Conservation (phyloP, 140 eudicot genomes). For the Stevia rebaudiana region DNA sequence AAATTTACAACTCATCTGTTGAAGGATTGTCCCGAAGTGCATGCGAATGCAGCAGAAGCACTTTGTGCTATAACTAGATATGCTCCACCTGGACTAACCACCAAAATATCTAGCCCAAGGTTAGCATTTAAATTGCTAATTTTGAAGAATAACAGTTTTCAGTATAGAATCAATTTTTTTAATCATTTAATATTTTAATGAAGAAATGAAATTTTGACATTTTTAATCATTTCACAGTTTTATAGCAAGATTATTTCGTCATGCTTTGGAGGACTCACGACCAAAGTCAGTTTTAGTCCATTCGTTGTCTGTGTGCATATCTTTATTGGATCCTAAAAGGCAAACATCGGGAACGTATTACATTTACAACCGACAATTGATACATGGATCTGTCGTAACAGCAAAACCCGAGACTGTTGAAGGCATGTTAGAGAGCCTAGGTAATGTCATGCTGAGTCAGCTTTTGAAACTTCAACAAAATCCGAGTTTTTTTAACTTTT, state of each 20-base stretch:
- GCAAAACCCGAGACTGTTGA: constrained; percentile 79
- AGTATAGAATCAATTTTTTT: background rate
- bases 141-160: constrained; percentile 2
- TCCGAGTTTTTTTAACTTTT: background rate
- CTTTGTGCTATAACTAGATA: constrained; percentile 83
- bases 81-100: constrained; percentile 82
- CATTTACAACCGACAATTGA: constrained; percentile 56
- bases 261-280: constrained; percentile 86
- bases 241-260: constrained; percentile 69
- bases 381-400: constrained; percentile 52
- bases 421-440: constrained; percentile 90
- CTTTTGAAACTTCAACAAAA: background rate
- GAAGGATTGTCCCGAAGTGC: constrained; percentile 97
- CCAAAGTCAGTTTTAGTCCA: constrained; percentile 88
- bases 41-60: constrained; percentile 95
- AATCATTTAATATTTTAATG: background rate
- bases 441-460: constrained; percentile 29
- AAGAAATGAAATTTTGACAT: background rate
- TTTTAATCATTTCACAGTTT: constrained; percentile 44
- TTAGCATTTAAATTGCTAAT: constrained; percentile 16
- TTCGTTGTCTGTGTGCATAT: constrained; percentile 81
- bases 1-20: constrained; percentile 13
- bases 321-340: constrained; percentile 90
- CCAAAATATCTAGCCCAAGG: constrained; percentile 94
- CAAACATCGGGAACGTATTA: constrained; percentile 59